These are phyloP conservation scores for Elsinoe batatas DNA, from an alignment of 2,329 filamentous ascomycete genomes.

Conservation along the genomic window DNA sequence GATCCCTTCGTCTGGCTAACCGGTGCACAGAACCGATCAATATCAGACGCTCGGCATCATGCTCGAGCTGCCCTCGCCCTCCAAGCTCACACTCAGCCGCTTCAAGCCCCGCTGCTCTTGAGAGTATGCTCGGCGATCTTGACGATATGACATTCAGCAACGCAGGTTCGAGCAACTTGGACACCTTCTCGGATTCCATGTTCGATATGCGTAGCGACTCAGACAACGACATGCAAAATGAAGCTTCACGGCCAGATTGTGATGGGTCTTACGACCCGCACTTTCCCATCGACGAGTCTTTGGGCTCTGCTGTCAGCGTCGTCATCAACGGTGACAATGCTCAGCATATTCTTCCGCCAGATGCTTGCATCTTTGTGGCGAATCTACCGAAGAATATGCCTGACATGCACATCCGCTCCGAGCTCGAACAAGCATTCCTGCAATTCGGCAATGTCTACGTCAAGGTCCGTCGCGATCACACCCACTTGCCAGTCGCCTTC, in stretches of 20 bases:
- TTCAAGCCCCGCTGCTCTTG: background rate
- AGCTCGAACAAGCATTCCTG: constrained; percentile 45
- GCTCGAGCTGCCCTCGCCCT: background rate
- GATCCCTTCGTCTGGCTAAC: background rate
- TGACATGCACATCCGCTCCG: constrained; percentile 44
- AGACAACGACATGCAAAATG: background rate
- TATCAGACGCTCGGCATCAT: background rate
- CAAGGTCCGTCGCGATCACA: constrained; percentile 51
- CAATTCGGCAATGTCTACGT: constrained; percentile 49
- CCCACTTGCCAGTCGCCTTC: constrained; percentile 55
- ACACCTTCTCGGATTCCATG: background rate
- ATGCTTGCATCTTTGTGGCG: constrained; percentile 54
- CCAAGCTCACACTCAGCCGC: background rate
- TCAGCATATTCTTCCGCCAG: constrained; percentile 44
- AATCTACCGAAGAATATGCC: constrained; percentile 46
- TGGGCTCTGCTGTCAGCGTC: no score
- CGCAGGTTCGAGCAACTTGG: background rate
- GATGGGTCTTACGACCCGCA: no score
- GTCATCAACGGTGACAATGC: constrained; percentile 29
- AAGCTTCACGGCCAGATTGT: no score
- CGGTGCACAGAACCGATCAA: background rate
- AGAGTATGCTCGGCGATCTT: background rate
- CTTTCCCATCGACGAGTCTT: no score
- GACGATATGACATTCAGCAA: background rate
- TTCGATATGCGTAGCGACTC: background rate